Base-by-base conservation (phyloP, 1,284 basidiomycete genomes). In the Rhodotorula sp. region DNA sequence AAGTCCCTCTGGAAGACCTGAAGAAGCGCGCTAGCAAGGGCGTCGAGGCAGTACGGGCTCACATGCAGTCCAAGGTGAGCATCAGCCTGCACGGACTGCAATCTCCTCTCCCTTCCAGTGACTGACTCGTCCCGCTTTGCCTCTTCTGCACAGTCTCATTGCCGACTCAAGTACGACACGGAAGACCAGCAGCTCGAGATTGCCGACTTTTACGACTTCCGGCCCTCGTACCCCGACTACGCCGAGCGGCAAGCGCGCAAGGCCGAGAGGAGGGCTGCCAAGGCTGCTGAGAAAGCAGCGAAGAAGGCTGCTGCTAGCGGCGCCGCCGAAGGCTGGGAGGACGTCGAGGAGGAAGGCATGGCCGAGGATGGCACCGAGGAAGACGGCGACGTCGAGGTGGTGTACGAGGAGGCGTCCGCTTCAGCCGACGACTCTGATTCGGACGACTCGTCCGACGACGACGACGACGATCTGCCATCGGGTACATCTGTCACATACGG, bases 151-250 rank as follows among this genome's bases (percentile, higher is more conserved):
- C 69, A 77, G 75, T 76, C 74, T 55, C 96, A 99, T 78, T 97
- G 95, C 86, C 97, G 97, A 82, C 87, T 99, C 71, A 91, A 92
- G 0, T 99, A 97, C 80, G 91, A 93, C 66, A 83, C 85, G 1
- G 88, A 91, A 76, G 81, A 84, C 56, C 93, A 98, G 77, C 86
- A 88, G 60, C 85, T 95, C 59, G 94, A 97, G 78, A 77, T 96
- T 10, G 91, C 93, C 0, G 95, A 98, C 77, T 98, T 86, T 80
- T 99, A 98, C 82, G 93, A 97, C 81, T 99, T 95, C 80, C 86
- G 87, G 0, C 82, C 85, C 3, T 91, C 89, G 26, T 95, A 95
- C 78, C 89, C 89, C 0, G 85, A 87, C 67, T 84, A 83, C 14
- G 80, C 82, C 44, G 75, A 72, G 67, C 75, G 80, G 61, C 76